These are phyloP conservation scores for Sclerotinia subarctica DNA, from an alignment of 2,329 filamentous ascomycete genomes.

Conservation along the genomic window DNA sequence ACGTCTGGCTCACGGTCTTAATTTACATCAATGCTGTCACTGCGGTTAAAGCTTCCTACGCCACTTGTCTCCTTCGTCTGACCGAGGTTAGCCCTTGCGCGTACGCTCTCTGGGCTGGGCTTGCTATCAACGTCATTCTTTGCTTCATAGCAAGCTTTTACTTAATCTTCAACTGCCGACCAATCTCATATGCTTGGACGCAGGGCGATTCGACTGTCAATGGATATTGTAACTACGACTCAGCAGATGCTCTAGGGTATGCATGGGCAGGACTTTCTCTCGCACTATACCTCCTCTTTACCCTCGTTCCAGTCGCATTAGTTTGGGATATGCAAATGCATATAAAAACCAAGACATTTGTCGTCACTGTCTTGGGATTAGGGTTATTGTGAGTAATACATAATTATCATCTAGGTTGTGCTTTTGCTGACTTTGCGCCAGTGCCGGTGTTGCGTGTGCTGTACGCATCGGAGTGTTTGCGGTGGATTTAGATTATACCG, in stretches of 20 bases:
- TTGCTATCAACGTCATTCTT: slow-evolving; percentile 14
- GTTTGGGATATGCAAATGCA: slow-evolving; percentile 22
- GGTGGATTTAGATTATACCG: slow-evolving; percentile 15
- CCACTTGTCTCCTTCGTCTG: slow-evolving; percentile 20
- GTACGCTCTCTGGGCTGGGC: slow-evolving; percentile 14
- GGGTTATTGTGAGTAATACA: slow-evolving; percentile 16
- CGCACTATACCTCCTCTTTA: slow-evolving; percentile 13
- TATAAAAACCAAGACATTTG: slow-evolving; percentile 11
- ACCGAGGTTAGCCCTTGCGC: slow-evolving; percentile 10
- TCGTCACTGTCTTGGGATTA: slow-evolving; percentile 13
- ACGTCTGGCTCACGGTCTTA: slow-evolving; percentile 18
- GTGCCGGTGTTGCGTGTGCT: slow-evolving; percentile 9
- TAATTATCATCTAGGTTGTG: neutral
- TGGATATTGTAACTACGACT: slow-evolving; percentile 18
- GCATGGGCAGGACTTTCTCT: slow-evolving; percentile 14
- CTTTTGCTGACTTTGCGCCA: neutral
- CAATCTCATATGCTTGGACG: slow-evolving; percentile 17
- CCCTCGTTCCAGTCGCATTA: slow-evolving; percentile 11
- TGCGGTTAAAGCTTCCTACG: slow-evolving; percentile 14
- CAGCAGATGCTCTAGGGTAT: slow-evolving; percentile 14
- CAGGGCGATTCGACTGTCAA: slow-evolving; percentile 9
- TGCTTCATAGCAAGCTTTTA: slow-evolving; percentile 18
- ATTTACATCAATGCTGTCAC: slow-evolving; percentile 17
- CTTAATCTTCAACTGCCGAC: slow-evolving; percentile 17
- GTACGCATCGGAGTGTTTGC: slow-evolving; percentile 10